These are phyloP conservation scores for Yamadazyma sp. DNA, from an alignment of 1,139 yeast genomes.

Conservation along the genomic window DNA sequence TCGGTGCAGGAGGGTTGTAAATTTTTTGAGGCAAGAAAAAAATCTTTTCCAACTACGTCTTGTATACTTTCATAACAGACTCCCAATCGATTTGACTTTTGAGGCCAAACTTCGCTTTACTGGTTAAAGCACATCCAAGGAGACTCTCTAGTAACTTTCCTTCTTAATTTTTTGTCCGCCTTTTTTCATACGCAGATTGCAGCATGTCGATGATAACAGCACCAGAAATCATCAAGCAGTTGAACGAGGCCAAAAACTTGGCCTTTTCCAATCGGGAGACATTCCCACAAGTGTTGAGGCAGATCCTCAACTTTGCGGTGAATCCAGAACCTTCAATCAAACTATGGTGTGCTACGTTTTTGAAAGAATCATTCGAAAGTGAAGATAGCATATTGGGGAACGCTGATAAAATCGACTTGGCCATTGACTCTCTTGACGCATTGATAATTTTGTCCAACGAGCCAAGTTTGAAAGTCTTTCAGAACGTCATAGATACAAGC, in stretches of 20 bases:
- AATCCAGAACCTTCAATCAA: conserved; percentile 36
- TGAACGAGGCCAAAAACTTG: conserved; percentile 51
- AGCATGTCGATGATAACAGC: conserved; percentile 16
- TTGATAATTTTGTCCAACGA: conserved; percentile 30
- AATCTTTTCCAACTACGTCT: not conserved
- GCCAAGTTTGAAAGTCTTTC: conserved; percentile 30
- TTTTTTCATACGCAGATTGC: not conserved
- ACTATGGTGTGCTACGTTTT: conserved; percentile 49
- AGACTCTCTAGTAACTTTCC: too few relatives aligned
- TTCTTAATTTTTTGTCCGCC: not conserved
- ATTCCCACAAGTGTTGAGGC: conserved; percentile 55
- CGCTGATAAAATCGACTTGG: conserved; percentile 42
- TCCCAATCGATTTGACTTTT: too few relatives aligned
- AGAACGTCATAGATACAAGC: conserved; percentile 34
- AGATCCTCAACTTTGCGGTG: conserved; percentile 45
- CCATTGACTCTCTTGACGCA: conserved; percentile 40
- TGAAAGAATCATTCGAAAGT: conserved; percentile 43
- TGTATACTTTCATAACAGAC: too few relatives aligned
- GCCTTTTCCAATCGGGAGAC: conserved; percentile 47
- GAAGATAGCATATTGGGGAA: conserved; percentile 25
- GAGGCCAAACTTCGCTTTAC: not conserved
- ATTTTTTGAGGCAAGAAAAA: not conserved
- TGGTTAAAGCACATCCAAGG: not conserved
- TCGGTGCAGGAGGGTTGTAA: not conserved
- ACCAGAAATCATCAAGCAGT: conserved; percentile 35